These are phyloP conservation scores for Bremia lactucae DNA, from an alignment of 352 stramenopile genomes.

Conservation along the genomic window DNA sequence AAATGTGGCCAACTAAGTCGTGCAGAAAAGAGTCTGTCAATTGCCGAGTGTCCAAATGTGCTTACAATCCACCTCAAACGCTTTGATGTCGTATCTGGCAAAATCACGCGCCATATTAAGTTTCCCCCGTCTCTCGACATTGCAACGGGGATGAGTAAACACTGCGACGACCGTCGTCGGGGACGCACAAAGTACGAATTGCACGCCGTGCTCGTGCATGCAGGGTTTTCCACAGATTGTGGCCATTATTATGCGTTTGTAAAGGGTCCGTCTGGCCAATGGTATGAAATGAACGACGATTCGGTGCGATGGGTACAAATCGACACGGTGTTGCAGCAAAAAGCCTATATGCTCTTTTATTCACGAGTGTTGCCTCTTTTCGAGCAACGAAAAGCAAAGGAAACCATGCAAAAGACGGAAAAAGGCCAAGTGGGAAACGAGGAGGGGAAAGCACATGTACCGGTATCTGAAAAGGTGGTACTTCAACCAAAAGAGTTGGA, in stretches of 20 bases:
- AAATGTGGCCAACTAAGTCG: constrained; percentile 64
- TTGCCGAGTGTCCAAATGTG: constrained; percentile 75
- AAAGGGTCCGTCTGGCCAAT: constrained; percentile 78
- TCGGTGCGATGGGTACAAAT: constrained; percentile 77
- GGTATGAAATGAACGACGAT: constrained; percentile 90
- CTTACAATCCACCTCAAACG: constrained; percentile 87
- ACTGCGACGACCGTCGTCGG: constrained; percentile 34
- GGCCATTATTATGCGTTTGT: constrained; percentile 89
- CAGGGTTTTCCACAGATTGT: constrained; percentile 78
- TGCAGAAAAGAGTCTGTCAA: constrained; percentile 76
- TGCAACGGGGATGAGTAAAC: constrained; percentile 41
- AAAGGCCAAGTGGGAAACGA: constrained; percentile 4
- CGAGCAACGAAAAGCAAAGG: constrained; percentile 26
- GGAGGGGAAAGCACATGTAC: constrained; percentile 9
- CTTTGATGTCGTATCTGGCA: constrained; percentile 80
- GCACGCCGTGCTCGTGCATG: constrained; percentile 79
- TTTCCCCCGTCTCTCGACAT: constrained; percentile 70
- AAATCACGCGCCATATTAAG: constrained; percentile 83
- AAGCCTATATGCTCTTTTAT: constrained; percentile 89
- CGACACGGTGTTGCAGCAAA: constrained; percentile 80
- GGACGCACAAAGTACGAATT: constrained; percentile 61
- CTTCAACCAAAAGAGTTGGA: constrained; percentile 34
- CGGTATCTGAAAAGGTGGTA: constrained; percentile 8
- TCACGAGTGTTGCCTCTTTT: constrained; percentile 46
- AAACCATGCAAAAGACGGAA: constrained; percentile 14